Evolutionary conservation across 768 basidiomycete genomes (phyloP).

Genomic region (Mrakia gelida): DNA sequence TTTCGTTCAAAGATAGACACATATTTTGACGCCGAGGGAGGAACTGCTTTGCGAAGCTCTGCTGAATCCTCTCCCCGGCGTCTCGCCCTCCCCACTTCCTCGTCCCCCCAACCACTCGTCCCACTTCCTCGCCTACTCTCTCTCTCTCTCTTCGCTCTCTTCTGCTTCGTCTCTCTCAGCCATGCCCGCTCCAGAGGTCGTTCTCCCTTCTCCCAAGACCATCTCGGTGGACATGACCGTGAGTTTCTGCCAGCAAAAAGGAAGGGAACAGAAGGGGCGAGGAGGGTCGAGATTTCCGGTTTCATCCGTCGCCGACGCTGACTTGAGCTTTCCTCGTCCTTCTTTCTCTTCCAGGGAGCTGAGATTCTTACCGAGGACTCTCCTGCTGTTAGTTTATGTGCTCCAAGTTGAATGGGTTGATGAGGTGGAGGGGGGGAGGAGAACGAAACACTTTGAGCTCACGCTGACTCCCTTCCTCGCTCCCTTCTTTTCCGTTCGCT

Average conservation of each 20-base stretch:
- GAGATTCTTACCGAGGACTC: conserved; percentile 91
- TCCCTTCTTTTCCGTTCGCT: conserved; percentile 26
- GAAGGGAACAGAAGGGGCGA: neutral
- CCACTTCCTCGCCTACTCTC: neutral
- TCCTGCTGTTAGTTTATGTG: conserved; percentile 63
- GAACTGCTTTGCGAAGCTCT: too few species aligned
- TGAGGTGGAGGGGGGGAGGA: neutral
- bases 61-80: too few species aligned
- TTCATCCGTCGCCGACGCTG: neutral
- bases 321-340: neutral
- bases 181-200: conserved; percentile 17
- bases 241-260: neutral
- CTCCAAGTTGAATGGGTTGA: neutral
- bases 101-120: neutral
- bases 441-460: neutral
- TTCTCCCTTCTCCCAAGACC: conserved; percentile 28
- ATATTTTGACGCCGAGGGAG: too few species aligned
- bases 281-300: neutral
- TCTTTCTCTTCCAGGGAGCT: conserved; percentile 53
- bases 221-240: conserved; percentile 31
- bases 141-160: neutral
- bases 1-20: too few species aligned
- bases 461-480: neutral
- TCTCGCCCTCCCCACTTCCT: neutral
- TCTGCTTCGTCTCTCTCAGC: neutral